phyloP scores from a whole-genome alignment of 1,139 yeast species.

The Komagataea norvegica region DNA sequence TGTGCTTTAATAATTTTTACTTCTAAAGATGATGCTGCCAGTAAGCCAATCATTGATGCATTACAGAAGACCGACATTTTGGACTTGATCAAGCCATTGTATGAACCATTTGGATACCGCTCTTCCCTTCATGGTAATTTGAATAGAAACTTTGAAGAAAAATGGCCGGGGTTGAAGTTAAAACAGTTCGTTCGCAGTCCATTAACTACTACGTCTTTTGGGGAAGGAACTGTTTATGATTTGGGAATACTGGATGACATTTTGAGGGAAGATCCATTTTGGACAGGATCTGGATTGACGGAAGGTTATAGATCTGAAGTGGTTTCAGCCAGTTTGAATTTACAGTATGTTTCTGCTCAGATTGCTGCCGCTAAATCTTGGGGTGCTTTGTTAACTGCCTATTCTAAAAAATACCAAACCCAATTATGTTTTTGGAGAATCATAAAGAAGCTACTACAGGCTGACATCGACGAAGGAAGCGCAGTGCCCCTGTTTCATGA shows the following conservation, averaged over 20 bases:
- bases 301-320: conserved; percentile 47
- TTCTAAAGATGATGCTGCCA: conserved; percentile 40
- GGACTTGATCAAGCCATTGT: conserved; percentile 32
- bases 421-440: conserved; percentile 40
- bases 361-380: conserved; percentile 65
- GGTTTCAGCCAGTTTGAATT: conserved; percentile 54
- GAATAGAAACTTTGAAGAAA: conserved; percentile 40
- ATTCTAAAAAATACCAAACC: conserved; percentile 35
- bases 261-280: conserved; percentile 41
- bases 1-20: conserved; percentile 70
- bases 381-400: conserved; percentile 72
- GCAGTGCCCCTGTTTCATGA: conserved; percentile 45
- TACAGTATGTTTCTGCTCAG: conserved; percentile 66
- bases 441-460: conserved; percentile 46
- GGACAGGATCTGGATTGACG: conserved; percentile 39
- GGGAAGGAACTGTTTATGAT: conserved; percentile 54
- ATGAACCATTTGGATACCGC: conserved; percentile 38
- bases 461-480: conserved; percentile 50
- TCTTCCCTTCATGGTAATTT: conserved; percentile 43
- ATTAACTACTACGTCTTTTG: conserved; percentile 45
- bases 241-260: conserved; percentile 58
- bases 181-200: conserved; percentile 50
- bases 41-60: conserved; percentile 40
- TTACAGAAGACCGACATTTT: conserved; percentile 38
- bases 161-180: conserved; percentile 46